These are phyloP conservation scores for Neostapfia colusana DNA, from an alignment of 176 grass and related monocot genomes.

Conservation along the genomic window DNA sequence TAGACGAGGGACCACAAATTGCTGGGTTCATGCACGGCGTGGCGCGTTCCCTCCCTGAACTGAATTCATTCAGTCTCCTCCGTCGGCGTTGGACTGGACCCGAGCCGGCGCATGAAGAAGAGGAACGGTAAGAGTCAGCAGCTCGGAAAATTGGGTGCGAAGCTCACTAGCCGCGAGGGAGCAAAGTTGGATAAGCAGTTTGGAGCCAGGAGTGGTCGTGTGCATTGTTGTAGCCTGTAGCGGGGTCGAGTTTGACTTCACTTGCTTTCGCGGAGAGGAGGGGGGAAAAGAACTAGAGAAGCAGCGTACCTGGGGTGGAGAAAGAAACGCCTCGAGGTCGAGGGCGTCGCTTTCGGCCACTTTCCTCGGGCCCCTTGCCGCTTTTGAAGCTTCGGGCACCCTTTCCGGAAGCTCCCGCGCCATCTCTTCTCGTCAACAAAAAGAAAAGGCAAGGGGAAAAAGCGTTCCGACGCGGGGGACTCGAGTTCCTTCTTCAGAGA, in stretches of 20 bases:
- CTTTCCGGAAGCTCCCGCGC: constrained; percentile 54
- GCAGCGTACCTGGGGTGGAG: neutral
- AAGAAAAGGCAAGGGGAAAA: neutral
- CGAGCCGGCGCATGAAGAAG: neutral
- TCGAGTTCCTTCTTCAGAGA: neutral
- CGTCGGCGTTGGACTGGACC: constrained; percentile 6
- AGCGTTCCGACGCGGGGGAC: neutral
- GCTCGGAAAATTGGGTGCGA: constrained; percentile 25
- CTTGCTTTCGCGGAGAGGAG: neutral
- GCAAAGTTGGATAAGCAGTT: neutral
- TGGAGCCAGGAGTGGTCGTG: neutral
- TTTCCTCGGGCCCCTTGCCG: neutral
- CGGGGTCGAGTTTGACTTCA: neutral
- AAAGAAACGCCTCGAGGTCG: neutral
- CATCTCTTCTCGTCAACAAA: neutral
- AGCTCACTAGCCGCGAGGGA: neutral
- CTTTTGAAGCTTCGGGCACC: constrained; percentile 51
- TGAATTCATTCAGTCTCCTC: neutral
- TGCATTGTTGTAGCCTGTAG: neutral
- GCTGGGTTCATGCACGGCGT: constrained; percentile 15
- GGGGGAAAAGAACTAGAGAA: neutral
- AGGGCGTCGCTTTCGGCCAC: neutral
- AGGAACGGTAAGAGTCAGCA: constrained; percentile 3
- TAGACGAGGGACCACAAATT: neutral
- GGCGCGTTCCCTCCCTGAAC: neutral